Evolutionary conservation across 2,329 filamentous ascomycete species (phyloP).

Genomic region (Diaporthe sp.): DNA sequence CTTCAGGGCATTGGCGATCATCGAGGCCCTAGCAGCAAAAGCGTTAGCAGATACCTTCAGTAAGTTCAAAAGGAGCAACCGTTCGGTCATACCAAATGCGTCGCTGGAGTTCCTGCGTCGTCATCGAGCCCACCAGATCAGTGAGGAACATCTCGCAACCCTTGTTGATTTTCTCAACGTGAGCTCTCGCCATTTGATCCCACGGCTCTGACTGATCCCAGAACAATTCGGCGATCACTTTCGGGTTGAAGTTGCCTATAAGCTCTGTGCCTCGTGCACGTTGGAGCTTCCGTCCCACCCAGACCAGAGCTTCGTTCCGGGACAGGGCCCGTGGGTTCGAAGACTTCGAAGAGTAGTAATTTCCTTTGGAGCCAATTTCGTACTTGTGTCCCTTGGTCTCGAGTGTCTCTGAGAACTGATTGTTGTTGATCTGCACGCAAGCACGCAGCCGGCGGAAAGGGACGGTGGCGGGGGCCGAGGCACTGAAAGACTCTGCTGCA

Average conservation of each 20-base stretch:
- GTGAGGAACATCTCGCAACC: not conserved
- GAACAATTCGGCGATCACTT: slow-evolving; percentile 18
- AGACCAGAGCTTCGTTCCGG: not conserved
- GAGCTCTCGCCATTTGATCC: not conserved
- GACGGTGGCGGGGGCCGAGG: not conserved
- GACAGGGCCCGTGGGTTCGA: not conserved
- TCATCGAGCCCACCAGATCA: not conserved
- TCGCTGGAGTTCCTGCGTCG: not conserved
- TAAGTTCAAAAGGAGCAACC: too few relatives aligned
- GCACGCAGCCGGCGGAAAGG: not conserved
- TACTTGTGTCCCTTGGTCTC: slow-evolving; percentile 13
- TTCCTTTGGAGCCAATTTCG: not conserved
- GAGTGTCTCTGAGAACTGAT: accelerated
- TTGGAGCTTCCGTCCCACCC: not conserved
- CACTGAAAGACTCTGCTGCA: too few relatives aligned
- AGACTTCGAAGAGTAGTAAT: too few relatives aligned
- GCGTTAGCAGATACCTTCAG: not conserved
- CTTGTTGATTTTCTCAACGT: not conserved
- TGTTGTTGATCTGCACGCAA: not conserved
- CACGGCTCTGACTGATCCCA: slow-evolving; percentile 36
- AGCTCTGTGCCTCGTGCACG: slow-evolving; percentile 21
- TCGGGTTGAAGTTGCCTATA: slow-evolving; percentile 26
- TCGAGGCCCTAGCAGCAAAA: not conserved
- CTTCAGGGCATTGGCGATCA: not conserved
- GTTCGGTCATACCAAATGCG: slow-evolving; percentile 8